These are phyloP conservation scores for Ettlia oleoabundans DNA, from an alignment of 139 green algal species.

Conservation along the genomic window DNA sequence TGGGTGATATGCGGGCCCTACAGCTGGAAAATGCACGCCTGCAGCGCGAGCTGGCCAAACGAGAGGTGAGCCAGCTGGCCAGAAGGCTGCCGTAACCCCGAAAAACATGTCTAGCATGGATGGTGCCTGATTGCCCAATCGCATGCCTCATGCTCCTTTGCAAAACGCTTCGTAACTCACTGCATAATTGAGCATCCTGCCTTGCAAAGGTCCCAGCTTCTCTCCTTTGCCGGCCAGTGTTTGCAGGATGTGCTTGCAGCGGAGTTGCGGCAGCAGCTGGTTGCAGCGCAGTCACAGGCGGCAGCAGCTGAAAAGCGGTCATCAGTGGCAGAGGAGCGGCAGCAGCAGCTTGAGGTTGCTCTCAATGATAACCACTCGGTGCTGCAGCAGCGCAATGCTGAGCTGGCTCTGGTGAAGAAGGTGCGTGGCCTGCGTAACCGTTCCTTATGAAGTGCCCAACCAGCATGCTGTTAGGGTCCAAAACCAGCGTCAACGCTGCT, in stretches of 20 bases:
- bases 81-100: no score
- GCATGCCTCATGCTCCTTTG: no score
- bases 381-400: constrained; percentile 37
- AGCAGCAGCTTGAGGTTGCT: constrained; percentile 35
- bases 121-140: no score
- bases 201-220: no score
- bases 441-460: not conserved
- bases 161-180: no score
- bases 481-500: no score
- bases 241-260: not conserved
- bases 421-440: not conserved
- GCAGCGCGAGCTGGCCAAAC: constrained; percentile 25
- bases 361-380: constrained; percentile 39
- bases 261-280: constrained; percentile 33
- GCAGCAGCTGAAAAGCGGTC: not conserved
- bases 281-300: not conserved
- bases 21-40: constrained; percentile 71
- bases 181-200: no score
- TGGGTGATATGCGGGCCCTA: constrained; percentile 67
- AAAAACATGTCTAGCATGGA: no score
- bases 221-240: no score
- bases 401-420: constrained; percentile 20
- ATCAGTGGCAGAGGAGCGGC: constrained; percentile 23
- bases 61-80: not conserved
- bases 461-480: no score